Base-by-base conservation (phyloP, 2,329 filamentous ascomycete species). In the Fusarium foetens region DNA sequence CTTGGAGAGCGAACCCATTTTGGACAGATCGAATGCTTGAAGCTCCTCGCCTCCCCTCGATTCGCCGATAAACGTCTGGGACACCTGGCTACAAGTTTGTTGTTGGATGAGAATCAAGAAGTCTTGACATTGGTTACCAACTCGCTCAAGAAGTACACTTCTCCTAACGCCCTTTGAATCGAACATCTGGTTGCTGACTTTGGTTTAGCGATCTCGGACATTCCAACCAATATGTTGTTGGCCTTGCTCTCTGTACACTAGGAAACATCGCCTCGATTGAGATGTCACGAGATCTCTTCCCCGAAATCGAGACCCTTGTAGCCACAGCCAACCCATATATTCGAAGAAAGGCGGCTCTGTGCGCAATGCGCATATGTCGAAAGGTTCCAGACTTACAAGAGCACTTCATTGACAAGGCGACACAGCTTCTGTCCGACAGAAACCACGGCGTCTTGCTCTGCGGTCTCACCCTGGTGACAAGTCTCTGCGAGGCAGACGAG, bases 301-400 rank as follows among this genome's bases (percentile, higher is more conserved):
- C 94, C 75, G 95, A 99, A 86, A 93, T 99, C 81, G 97, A 99
- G 83, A 93, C 89, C 68, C 90, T 98, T 53, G 86, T 99, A 72
- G 93, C 94, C 45, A 98, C 95, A 53, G 92, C 94, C 58, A 99
- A 99, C 81, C 96, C 96, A n/a, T 99, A 99, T 81, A 98, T 99
- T 80, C 90, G 96, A 76, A 90, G 96, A 76, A 99, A 99, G 86
- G 96, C 96, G 23, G 96, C 96, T 8, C 88, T 99, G n/a, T 99
- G 96, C 83, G 96, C 96, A 55, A 99, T 99, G 96, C 90, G 95
- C 74, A 98, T 99, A 87, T 98, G 95, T 84, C 92, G 94, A 77
- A 99, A 99, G 83, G 96, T 99, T 16, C 96, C 97, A 10, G 96
- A 99, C 81, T 85, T 99, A 59, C 94, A 97, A 82, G 97, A 99